Evolutionary conservation across 225 moss, liverwort and hornwort species (phyloP), one percentile per base, ranked within the genome.

Genomic region (Polytrichum commune): DNA sequence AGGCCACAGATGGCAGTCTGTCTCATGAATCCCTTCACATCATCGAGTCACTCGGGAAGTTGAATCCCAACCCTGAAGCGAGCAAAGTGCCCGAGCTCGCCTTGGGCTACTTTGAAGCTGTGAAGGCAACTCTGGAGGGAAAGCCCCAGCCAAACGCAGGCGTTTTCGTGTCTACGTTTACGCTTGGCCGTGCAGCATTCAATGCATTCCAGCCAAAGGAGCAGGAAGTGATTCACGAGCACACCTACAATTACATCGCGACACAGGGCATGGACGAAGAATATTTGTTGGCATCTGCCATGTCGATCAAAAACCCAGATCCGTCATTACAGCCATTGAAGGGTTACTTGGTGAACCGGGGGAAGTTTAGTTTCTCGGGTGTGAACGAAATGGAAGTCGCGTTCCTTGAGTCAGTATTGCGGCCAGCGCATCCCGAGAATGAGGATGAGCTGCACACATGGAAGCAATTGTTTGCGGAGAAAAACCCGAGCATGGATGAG

Each of bases 381-480:
- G 71, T n/a, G 22, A 13, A 60, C 22, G 67, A 53, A 10, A 57
- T 85, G 77, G 75, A 63, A n/a, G 62, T 85, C 24, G 27, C 6
- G 13, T 87, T 90, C 53, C 23, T 65, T 29, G 57, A 78, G 10
- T 66, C 76, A 23, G 68, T 62, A 8, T 24, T 90, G 63, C 76
- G 77, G 35, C 90, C 90, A 0, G 66, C 60, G 57, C 63, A 73
- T 19, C 85, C 81, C 46, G 81, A 85, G 65, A 72, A 53, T 7
- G 83, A 83, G 77, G 74, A n/a, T 9, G 88, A 85, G 32, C 60
- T 90, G 28, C 80, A 55, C 54, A 77, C 70, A 6, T 90, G 90
- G 90, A 88, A 74, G 81, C 66, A 66, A 28, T 27, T 90, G n/a
- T 90, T 88, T 60, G 64, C 62, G 33, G 77, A 76, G 53, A 68